A percentile compares a stretch with the other conserved stretches of the same genome.
phyloP scores from a whole-genome alignment of 495 filamentous ascomycete species.

The Bacidia gigantensis region DNA sequence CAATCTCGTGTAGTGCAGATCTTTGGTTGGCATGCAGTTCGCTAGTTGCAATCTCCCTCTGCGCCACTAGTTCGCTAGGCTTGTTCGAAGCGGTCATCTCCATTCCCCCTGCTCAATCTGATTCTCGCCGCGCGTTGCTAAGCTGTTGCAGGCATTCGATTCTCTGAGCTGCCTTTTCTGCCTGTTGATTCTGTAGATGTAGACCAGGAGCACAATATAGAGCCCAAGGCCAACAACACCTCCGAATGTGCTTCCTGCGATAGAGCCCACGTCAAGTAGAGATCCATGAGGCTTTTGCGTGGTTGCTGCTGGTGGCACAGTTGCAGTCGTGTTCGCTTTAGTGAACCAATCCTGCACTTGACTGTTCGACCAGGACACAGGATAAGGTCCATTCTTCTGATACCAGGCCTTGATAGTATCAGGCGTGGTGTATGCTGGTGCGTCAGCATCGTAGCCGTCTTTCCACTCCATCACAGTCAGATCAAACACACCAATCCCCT shows the following conservation, averaged over 20 bases:
- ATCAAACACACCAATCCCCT: slow-evolving; percentile 30
- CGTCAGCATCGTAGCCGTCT: slow-evolving; percentile 25
- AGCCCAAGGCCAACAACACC: background rate
- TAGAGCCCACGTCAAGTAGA: background rate
- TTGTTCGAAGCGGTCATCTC: background rate
- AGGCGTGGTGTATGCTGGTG: slow-evolving; percentile 23
- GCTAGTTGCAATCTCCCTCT: background rate
- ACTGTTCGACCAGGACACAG: background rate
- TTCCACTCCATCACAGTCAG: slow-evolving; percentile 28
- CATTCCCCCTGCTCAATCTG: background rate
- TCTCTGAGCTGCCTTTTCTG: background rate
- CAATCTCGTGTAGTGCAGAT: too few species aligned
- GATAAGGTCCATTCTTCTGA: slow-evolving; percentile 1
- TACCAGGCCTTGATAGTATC: slow-evolving; percentile 22
- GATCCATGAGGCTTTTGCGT: background rate
- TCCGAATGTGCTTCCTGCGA: background rate
- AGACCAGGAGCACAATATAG: background rate
- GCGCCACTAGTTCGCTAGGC: background rate
- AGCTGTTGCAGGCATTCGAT: too few species aligned
- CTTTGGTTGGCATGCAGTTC: background rate
- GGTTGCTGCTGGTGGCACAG: background rate
- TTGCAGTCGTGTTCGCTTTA: background rate
- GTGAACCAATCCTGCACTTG: background rate
- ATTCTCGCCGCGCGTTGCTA: background rate
- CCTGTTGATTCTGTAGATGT: background rate